phyloP scores from a whole-genome alignment of 768 basidiomycete species.

The Mycena belliarum region DNA sequence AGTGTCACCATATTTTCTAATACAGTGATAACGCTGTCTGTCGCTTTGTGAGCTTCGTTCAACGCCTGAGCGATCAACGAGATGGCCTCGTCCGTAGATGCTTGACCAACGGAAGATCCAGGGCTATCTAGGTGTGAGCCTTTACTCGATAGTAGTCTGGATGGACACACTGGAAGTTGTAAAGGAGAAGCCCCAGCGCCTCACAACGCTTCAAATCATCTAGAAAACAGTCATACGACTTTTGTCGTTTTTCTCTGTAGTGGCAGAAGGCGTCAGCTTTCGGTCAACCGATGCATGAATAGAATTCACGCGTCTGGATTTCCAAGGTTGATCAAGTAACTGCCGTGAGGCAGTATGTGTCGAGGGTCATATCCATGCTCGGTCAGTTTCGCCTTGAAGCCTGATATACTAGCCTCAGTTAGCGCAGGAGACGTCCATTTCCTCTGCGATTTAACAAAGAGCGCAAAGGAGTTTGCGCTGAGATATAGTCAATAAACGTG shows the following conservation, averaged over 20 bases:
- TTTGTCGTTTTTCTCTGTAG: slow-evolving; percentile 61
- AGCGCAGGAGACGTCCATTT: slow-evolving; percentile 75
- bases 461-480: slow-evolving; percentile 81
- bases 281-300: slow-evolving; percentile 1
- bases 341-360: slow-evolving; percentile 81
- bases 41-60: slow-evolving; percentile 69
- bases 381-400: slow-evolving; percentile 63
- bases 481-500: too few relatives aligned
- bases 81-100: slow-evolving; percentile 61
- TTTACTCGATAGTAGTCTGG: neutral
- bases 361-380: slow-evolving; percentile 59
- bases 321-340: slow-evolving; percentile 82
- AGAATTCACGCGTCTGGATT: slow-evolving; percentile 68
- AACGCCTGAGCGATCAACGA: slow-evolving; percentile 68
- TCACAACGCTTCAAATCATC: slow-evolving; percentile 83
- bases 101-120: slow-evolving; percentile 77
- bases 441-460: slow-evolving; percentile 84
- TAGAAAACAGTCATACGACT: slow-evolving; percentile 77
- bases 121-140: slow-evolving; percentile 46
- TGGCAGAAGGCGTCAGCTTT: neutral
- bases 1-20: slow-evolving; percentile 81
- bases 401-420: slow-evolving; percentile 46
- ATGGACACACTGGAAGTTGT: slow-evolving; percentile 80
- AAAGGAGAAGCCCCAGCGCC: slow-evolving; percentile 67
- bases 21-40: slow-evolving; percentile 58